These are phyloP conservation scores for Malus asiatica DNA, from an alignment of 306 rosid genomes.

Conservation along the genomic window DNA sequence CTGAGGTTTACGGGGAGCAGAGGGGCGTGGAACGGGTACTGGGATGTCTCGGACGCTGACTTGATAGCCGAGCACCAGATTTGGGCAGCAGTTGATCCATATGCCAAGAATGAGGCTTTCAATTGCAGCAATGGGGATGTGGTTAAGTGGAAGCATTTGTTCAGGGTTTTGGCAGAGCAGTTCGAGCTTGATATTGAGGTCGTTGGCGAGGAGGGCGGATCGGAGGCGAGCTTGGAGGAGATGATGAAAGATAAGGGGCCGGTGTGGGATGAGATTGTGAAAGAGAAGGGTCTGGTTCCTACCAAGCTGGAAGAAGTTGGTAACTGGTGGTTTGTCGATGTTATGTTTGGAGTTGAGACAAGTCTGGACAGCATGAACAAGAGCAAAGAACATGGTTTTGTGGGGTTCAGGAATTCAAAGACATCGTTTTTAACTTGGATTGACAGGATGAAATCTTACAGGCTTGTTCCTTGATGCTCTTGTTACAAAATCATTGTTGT, in stretches of 20 bases:
- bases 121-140: constrained; percentile 57
- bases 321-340: constrained; percentile 41
- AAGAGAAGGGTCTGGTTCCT: constrained; percentile 27
- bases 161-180: constrained; percentile 51
- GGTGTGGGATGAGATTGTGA: constrained; percentile 60
- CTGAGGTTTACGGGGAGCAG: constrained; percentile 40
- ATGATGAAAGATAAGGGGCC: constrained; percentile 45
- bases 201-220: neutral
- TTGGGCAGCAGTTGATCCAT: constrained; percentile 63
- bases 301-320: constrained; percentile 43
- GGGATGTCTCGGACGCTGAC: constrained; percentile 45
- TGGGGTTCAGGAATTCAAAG: constrained; percentile 50
- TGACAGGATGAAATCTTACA: constrained; percentile 36
- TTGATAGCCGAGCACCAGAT: constrained; percentile 60
- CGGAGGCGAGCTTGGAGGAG: constrained; percentile 17
- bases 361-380: constrained; percentile 42
- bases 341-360: neutral
- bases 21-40: constrained; percentile 33
- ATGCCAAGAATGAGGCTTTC: constrained; percentile 44
- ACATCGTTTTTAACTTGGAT: constrained; percentile 41
- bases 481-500: too few species aligned
- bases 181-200: constrained; percentile 38
- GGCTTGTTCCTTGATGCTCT: constrained; percentile 37
- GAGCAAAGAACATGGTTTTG: constrained; percentile 50
- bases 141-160: constrained; percentile 52